A percentile compares a stretch with the other conserved stretches of the same genome.
These are phyloP conservation scores for Nemophila menziesii DNA, from an alignment of 257 asterid genomes.

Conservation along the genomic window DNA sequence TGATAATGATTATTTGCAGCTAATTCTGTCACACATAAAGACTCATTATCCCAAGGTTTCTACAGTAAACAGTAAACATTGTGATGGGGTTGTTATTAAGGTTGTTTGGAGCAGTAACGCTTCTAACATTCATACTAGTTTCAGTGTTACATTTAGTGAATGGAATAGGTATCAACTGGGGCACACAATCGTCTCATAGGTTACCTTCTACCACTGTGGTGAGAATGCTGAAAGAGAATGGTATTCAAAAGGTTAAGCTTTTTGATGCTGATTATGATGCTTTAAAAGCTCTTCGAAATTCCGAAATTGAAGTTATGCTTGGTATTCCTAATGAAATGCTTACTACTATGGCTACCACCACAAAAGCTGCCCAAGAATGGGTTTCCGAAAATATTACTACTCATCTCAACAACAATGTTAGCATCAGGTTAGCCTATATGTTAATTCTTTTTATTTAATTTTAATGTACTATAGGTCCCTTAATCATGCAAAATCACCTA, in stretches of 20 bases:
- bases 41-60: too few species aligned
- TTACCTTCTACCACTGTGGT: background rate
- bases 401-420: background rate
- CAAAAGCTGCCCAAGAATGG: background rate
- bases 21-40: too few species aligned
- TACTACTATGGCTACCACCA: background rate
- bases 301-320: conserved; percentile 1
- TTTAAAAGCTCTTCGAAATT: background rate
- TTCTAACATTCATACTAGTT: too few species aligned
- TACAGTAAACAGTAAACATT: too few species aligned
- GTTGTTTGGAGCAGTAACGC: too few species aligned
- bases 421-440: background rate
- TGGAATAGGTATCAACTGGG: conserved; percentile 1
- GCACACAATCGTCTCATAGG: background rate
- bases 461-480: too few species aligned
- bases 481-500: too few species aligned
- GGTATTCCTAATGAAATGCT: background rate
- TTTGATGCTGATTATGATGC: background rate
- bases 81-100: too few species aligned
- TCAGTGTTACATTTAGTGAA: background rate
- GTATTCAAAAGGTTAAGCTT: conserved; percentile 1
- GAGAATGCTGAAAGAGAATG: background rate
- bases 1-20: too few species aligned
- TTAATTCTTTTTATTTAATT: background rate
- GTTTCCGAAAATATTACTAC: background rate